Percentiles rank a stretch among this genome's conserved stretches.
phyloP scores from a whole-genome alignment of 345 rosid genomes.

The Acer negundo region DNA sequence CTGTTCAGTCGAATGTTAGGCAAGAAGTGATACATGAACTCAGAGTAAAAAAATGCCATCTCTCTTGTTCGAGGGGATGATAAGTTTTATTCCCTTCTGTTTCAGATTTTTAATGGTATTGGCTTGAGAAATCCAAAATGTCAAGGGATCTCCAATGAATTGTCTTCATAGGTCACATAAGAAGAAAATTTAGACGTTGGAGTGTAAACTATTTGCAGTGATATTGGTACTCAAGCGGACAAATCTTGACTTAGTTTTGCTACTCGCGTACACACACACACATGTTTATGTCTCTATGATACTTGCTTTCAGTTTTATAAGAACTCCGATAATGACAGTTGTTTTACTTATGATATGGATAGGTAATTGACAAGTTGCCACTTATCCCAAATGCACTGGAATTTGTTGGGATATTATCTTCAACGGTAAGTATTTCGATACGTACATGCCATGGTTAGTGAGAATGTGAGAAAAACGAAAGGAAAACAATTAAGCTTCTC shows the following conservation, averaged over 20 bases:
- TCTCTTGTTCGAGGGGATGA: slow-evolving; percentile 1
- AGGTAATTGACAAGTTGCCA: slow-evolving; percentile 84
- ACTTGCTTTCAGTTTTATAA: slow-evolving; percentile 5
- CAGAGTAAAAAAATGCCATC: neutral
- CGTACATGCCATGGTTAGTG: neutral
- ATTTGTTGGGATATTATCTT: slow-evolving; percentile 74
- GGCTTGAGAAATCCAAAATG: neutral
- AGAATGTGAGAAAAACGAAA: neutral
- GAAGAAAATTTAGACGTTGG: neutral
- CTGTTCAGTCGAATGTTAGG: neutral
- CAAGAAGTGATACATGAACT: neutral
- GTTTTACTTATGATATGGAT: slow-evolving; percentile 10
- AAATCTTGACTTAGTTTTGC: neutral
- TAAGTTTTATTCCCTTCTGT: neutral
- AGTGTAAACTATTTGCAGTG: no score
- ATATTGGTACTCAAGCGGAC: neutral
- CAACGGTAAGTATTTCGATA: slow-evolving; percentile 50
- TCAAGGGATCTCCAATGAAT: neutral
- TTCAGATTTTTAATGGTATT: neutral
- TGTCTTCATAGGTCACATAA: neutral
- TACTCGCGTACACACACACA: no score
- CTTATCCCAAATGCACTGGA: slow-evolving; percentile 67
- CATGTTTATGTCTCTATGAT: neutral
- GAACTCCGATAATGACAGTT: slow-evolving; percentile 14
- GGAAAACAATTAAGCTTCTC: neutral